These are phyloP conservation scores for Leccinum boreale DNA, from an alignment of 768 basidiomycete species.

Conservation along the genomic window DNA sequence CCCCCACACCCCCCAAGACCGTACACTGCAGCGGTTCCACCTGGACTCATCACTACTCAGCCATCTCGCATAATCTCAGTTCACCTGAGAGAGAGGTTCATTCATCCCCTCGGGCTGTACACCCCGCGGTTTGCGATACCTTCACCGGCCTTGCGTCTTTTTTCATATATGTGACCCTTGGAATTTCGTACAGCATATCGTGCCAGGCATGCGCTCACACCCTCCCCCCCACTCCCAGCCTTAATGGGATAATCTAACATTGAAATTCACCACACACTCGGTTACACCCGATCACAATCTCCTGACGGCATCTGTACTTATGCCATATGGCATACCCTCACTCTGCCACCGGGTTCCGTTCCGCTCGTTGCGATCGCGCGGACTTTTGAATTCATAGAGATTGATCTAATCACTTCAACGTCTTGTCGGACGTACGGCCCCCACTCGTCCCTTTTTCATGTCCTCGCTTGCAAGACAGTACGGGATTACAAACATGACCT, in stretches of 20 bases:
- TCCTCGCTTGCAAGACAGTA: slow-evolving; percentile 8
- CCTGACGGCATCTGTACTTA: slow-evolving; percentile 25
- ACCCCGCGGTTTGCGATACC: slow-evolving; percentile 12
- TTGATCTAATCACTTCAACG: slow-evolving; percentile 23
- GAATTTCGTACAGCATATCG: slow-evolving; percentile 15
- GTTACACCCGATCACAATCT: slow-evolving; percentile 25
- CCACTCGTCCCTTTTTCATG: slow-evolving; percentile 12
- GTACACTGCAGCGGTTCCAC: slow-evolving; percentile 9
- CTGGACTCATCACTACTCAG: background rate
- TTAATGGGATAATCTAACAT: slow-evolving; percentile 20
- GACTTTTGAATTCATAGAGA: slow-evolving; percentile 16
- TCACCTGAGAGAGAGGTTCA: background rate
- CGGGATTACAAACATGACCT: slow-evolving; percentile 12
- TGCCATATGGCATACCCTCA: slow-evolving; percentile 22
- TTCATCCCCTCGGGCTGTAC: background rate
- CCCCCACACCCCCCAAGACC: slow-evolving; percentile 1
- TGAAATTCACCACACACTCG: slow-evolving; percentile 9
- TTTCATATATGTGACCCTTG: slow-evolving; percentile 23
- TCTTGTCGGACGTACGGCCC: slow-evolving; percentile 17
- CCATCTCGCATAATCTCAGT: background rate
- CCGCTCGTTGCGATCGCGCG: slow-evolving; percentile 26
- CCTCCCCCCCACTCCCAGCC: slow-evolving; percentile 6
- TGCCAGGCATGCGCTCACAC: slow-evolving; percentile 17
- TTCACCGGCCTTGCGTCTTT: slow-evolving; percentile 7
- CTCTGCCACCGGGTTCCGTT: slow-evolving; percentile 29